These are phyloP conservation scores for Mucor piriformis DNA, from an alignment of 371 early-diverging fungal genomes.

Conservation along the genomic window DNA sequence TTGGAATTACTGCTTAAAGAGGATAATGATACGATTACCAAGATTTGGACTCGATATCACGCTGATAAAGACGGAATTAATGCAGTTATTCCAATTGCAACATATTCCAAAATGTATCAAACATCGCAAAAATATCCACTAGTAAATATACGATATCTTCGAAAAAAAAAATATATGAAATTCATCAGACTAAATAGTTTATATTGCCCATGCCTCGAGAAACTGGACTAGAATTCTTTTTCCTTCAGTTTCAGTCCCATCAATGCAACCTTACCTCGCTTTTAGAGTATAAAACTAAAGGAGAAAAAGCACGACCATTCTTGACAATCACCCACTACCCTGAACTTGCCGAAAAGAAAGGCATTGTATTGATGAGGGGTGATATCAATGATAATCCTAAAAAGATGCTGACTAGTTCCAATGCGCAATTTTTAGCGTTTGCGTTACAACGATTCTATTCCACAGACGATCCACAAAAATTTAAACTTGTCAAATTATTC, in stretches of 20 bases:
- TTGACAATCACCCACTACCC: conserved; percentile 87
- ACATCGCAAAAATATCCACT: conserved; percentile 67
- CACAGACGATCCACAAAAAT: conserved; percentile 66
- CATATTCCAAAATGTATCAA: conserved; percentile 67
- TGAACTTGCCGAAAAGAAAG: conserved; percentile 75
- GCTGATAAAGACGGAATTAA: conserved; percentile 65
- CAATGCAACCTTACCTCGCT: conserved; percentile 85
- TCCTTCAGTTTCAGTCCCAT: conserved; percentile 81
- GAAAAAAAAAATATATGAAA: background rate
- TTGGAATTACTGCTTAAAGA: conserved; percentile 68
- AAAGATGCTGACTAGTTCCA: conserved; percentile 58
- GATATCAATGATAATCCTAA: conserved; percentile 60
- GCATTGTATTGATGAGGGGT: conserved; percentile 89
- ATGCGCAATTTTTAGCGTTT: conserved; percentile 82
- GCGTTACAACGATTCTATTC: conserved; percentile 87
- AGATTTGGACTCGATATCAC: conserved; percentile 86
- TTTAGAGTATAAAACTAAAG: conserved; percentile 85
- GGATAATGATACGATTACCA: conserved; percentile 60
- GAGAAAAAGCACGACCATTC: conserved; percentile 75
- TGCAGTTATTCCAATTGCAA: conserved; percentile 72
- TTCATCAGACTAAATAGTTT: conserved; percentile 56
- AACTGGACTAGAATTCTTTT: conserved; percentile 84
- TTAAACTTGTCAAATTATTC: conserved; percentile 71
- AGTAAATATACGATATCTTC: conserved; percentile 26
- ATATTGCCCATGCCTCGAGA: conserved; percentile 83